A percentile compares a stretch with the other conserved stretches of the same genome.
phyloP scores from a whole-genome alignment of 768 basidiomycete genomes.

The Symmetrospora coprosmae region DNA sequence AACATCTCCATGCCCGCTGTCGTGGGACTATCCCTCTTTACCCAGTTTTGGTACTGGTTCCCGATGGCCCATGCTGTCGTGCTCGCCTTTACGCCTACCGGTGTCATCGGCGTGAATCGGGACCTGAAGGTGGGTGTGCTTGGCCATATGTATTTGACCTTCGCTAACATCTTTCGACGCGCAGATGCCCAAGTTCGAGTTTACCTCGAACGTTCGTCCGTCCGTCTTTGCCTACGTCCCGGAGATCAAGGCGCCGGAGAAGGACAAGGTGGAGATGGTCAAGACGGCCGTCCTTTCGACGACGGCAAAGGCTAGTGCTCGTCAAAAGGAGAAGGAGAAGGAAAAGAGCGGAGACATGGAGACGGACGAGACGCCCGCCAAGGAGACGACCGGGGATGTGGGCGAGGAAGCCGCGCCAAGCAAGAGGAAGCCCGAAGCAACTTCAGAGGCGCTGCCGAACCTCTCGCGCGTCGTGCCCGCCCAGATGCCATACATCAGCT shows the following conservation, averaged over 20 bases:
- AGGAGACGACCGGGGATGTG: no score
- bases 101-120: slow-evolving; percentile 76
- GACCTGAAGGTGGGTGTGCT: slow-evolving; percentile 55
- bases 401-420: slow-evolving; percentile 28
- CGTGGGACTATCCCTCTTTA: slow-evolving; percentile 95
- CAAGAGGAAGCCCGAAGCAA: slow-evolving; percentile 45
- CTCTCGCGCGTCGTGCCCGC: slow-evolving; percentile 83
- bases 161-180: slow-evolving; percentile 1
- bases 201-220: slow-evolving; percentile 74
- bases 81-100: slow-evolving; percentile 87
- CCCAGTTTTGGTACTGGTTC: slow-evolving; percentile 99
- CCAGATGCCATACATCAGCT: slow-evolving; percentile 69
- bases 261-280: slow-evolving; percentile 79
- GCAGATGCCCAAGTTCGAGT: slow-evolving; percentile 85
- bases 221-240: slow-evolving; percentile 86
- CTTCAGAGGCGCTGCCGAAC: slow-evolving; percentile 63
- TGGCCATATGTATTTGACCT: neutral
- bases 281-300: slow-evolving; percentile 91
- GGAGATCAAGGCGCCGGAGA: slow-evolving; percentile 72
- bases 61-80: slow-evolving; percentile 85
- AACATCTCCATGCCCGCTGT: slow-evolving; percentile 85
- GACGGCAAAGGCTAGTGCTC: slow-evolving; percentile 88
- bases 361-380: slow-evolving; percentile 41
- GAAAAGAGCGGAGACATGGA: slow-evolving; percentile 75
- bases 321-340: slow-evolving; percentile 61